Conservation (phyloP, 2,329 filamentous ascomycete genomes). For the Elsinoe batatas region DNA sequence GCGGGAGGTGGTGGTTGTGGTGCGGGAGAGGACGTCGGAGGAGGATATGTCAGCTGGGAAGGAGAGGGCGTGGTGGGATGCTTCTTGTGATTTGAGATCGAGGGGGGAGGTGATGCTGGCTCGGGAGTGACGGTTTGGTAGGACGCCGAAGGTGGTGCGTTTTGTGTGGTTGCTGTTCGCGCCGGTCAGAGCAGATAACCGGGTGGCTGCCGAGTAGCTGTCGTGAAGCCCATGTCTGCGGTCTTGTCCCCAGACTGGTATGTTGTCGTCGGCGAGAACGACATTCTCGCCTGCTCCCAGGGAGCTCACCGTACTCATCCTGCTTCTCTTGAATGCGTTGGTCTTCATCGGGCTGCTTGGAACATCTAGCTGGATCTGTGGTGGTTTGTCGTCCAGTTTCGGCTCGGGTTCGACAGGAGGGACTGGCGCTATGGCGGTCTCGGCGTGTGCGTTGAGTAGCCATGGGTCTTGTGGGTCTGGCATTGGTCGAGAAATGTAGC, state of each 20-base stretch:
- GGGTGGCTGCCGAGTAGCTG: slow-evolving; percentile 34
- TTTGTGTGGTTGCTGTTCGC: slow-evolving; percentile 21
- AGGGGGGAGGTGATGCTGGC: slow-evolving; percentile 21
- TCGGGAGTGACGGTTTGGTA: slow-evolving; percentile 20
- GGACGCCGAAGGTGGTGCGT: slow-evolving; percentile 22
- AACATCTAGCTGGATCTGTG: slow-evolving; percentile 30
- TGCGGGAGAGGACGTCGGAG: slow-evolving; percentile 29
- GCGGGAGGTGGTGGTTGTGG: slow-evolving; percentile 20
- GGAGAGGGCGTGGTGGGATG: slow-evolving; percentile 22
- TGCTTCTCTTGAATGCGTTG: slow-evolving; percentile 22
- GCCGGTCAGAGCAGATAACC: slow-evolving; percentile 24
- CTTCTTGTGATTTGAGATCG: slow-evolving; percentile 26
- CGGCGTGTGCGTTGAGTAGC: slow-evolving; percentile 17
- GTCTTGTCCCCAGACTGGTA: slow-evolving; percentile 29
- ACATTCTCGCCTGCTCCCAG: slow-evolving; percentile 31
- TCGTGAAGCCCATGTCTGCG: slow-evolving; percentile 32
- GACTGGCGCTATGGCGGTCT: slow-evolving; percentile 12
- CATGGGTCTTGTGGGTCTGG: slow-evolving; percentile 23
- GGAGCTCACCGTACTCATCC: slow-evolving; percentile 30
- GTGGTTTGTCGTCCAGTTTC: slow-evolving; percentile 26
- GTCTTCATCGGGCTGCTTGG: slow-evolving; percentile 19
- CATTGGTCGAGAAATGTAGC: slow-evolving; percentile 34
- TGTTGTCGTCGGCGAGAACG: slow-evolving; percentile 30
- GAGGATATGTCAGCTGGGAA: slow-evolving; percentile 33
- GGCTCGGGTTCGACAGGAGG: not conserved